Evolutionary conservation across 1,284 basidiomycete genomes (phyloP), one percentile per base, ranked within the genome.

Genomic region (Leccinum glutinopallens): DNA sequence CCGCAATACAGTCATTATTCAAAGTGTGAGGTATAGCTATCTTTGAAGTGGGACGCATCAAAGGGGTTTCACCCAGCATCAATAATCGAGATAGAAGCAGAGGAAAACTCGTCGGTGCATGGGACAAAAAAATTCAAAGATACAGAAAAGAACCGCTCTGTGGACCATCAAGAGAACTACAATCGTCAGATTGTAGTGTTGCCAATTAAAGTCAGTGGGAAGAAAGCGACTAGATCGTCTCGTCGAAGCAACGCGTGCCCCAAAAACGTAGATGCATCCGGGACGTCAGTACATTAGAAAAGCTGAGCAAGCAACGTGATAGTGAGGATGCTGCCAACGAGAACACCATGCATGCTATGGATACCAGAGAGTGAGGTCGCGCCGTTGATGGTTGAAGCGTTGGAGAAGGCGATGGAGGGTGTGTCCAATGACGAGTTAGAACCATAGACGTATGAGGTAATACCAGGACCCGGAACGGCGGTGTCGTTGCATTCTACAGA

Each of bases 361-460:
- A 55, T n/a, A 33, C 57, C 56, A 1, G 67, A 39, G 25, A 65
- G 54, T 35, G 67, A 32, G 32, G 25, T 58, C 17, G 79, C 80
- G 17, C 77, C 76, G 66, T 82, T 85, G 9, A 83, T 68, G 1
- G 83, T 87, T 2, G 84, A 81, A 56, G 77, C 72, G 68, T 89
- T 89, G 65, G 84, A 84, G 73, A 84, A 84, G 0, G 76, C 69
- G 65, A 90, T 78, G 22, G 75, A 73, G 0, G 88, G 88, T 0
- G 80, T 82, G 64, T 82, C 71, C 33, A 80, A 70, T 5, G 85
- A 80, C 7, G 80, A 70, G 74, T 90, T 89, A 58, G 79, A 46
- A 65, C 80, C 81, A 68, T 90, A 91, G 7, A 85, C 79, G 73
- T 91, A 91, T 19, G 85, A 86, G 1, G 85, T 85, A 15, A 83